Evolutionary conservation across 2,329 filamentous ascomycete species (phyloP).

Genomic region (Teratosphaeria zuluensis): DNA sequence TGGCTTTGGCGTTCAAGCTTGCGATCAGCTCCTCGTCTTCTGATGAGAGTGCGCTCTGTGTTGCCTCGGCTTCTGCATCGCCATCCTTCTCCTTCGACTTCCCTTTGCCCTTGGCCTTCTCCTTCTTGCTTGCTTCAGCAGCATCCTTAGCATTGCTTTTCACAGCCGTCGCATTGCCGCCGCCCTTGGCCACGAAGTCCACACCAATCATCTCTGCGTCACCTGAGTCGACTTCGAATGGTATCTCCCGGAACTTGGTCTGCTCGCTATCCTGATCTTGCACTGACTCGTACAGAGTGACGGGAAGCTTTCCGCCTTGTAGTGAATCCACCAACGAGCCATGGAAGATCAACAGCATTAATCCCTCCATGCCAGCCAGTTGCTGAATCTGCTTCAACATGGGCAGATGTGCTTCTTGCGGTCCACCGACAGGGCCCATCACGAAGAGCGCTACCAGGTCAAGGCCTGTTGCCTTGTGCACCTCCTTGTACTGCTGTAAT

Average conservation of each 20-base stretch:
- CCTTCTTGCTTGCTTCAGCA: constrained; percentile 12
- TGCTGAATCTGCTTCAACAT: constrained; percentile 62
- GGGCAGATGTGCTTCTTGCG: constrained; percentile 55
- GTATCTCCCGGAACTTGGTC: constrained; percentile 71
- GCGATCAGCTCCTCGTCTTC: constrained; percentile 59
- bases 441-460: constrained; percentile 61
- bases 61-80: constrained; percentile 15
- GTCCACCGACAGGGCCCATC: constrained; percentile 62
- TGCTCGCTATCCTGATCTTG: constrained; percentile 55
- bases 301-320: constrained; percentile 69
- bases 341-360: constrained; percentile 83
- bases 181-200: constrained; percentile 80
- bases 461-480: constrained; percentile 74
- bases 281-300: constrained; percentile 78
- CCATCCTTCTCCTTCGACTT: constrained; percentile 34
- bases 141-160: constrained; percentile 10
- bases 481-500: constrained; percentile 79
- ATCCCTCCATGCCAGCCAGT: constrained; percentile 58
- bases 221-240: constrained; percentile 82
- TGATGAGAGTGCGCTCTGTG: constrained; percentile 38
- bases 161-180: constrained; percentile 65
- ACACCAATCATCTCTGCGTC: constrained; percentile 98
- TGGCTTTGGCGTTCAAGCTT: constrained; percentile 73
- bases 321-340: constrained; percentile 47
- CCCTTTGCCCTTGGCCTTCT: constrained; percentile 29